phyloP scores from a whole-genome alignment of 768 basidiomycete genomes.

The Mycena maculata region DNA sequence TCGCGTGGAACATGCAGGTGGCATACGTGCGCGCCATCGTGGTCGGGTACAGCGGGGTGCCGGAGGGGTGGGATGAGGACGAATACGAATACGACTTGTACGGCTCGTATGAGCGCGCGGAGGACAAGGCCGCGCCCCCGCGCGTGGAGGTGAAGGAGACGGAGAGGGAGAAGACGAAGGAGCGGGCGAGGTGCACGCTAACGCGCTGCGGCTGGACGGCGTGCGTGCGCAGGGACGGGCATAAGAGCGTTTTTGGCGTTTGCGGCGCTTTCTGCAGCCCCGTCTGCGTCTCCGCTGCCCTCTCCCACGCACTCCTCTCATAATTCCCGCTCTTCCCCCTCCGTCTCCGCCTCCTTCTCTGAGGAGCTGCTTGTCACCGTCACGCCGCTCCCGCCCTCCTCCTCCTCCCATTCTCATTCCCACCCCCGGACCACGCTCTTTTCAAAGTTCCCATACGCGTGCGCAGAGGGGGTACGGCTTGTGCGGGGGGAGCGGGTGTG shows the following conservation, averaged over 20 bases:
- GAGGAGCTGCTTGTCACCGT: slow-evolving; percentile 13
- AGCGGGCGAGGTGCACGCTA: background rate
- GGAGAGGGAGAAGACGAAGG: no score
- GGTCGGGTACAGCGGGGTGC: slow-evolving; percentile 28
- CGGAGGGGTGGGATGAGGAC: slow-evolving; percentile 3
- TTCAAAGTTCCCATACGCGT: slow-evolving; percentile 19
- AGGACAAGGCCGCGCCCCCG: background rate
- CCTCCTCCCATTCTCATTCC: background rate
- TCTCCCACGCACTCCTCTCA: no score
- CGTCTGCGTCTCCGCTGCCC: background rate
- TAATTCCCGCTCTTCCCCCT: background rate
- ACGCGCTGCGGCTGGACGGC: slow-evolving; percentile 4
- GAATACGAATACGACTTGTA: background rate
- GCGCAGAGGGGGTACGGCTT: background rate
- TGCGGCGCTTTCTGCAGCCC: background rate
- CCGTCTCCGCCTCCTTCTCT: background rate
- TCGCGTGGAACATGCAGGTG: slow-evolving; percentile 30
- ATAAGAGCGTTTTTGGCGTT: slow-evolving; percentile 23
- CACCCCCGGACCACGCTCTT: slow-evolving; percentile 7
- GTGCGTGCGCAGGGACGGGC: background rate
- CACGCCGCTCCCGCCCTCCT: slow-evolving; percentile 22
- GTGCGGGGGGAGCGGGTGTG: background rate
- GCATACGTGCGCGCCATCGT: slow-evolving; percentile 33
- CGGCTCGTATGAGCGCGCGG: background rate
- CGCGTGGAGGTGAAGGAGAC: background rate